A percentile compares a stretch with the other conserved stretches of the same genome.
Conservation (phyloP, 2,329 filamentous ascomycete species). For the Fusarium equiseti region DNA sequence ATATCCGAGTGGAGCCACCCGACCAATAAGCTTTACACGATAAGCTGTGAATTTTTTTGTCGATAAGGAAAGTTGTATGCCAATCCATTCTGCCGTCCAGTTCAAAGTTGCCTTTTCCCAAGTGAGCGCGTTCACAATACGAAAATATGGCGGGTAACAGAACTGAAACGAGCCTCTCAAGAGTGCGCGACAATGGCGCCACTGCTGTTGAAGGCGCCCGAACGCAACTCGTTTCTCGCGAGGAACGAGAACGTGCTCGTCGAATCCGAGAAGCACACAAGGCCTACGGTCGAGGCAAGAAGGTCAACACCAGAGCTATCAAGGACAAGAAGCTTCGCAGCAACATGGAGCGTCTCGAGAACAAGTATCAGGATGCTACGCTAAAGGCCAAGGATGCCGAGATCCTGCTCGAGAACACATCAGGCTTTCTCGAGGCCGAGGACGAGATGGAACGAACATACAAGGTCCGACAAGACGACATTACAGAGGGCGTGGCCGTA, state of each 20-base stretch:
- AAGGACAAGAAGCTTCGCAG: constrained; percentile 91
- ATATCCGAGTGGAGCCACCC: rapidly evolving
- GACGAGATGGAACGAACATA: constrained; percentile 91
- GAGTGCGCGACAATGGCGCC: constrained; percentile 65
- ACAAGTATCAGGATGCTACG: constrained; percentile 83
- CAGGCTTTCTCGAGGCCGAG: constrained; percentile 90
- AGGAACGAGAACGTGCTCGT: constrained; percentile 64
- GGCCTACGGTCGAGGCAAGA: constrained; percentile 85
- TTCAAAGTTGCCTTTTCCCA: constrained; percentile 24
- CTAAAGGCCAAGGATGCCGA: constrained; percentile 94
- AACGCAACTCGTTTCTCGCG: constrained; percentile 64
- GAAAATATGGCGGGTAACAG: constrained; percentile 55
- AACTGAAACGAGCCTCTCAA: constrained; percentile 51
- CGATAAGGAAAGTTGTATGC: constrained; percentile 51
- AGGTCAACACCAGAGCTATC: constrained; percentile 77
- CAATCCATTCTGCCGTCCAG: constrained; percentile 31
- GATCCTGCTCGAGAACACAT: constrained; percentile 87
- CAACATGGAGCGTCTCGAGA: constrained; percentile 82
- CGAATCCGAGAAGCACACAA: constrained; percentile 74
- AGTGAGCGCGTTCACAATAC: constrained; percentile 32
- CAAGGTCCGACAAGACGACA: constrained; percentile 90
- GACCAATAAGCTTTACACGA: background rate
- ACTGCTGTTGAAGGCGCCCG: constrained; percentile 62
- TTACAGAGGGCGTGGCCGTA: constrained; percentile 77
- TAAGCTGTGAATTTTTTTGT: constrained; percentile 46